phyloP scores from a whole-genome alignment of 1,139 yeast species.

The Candida neerlandica region DNA sequence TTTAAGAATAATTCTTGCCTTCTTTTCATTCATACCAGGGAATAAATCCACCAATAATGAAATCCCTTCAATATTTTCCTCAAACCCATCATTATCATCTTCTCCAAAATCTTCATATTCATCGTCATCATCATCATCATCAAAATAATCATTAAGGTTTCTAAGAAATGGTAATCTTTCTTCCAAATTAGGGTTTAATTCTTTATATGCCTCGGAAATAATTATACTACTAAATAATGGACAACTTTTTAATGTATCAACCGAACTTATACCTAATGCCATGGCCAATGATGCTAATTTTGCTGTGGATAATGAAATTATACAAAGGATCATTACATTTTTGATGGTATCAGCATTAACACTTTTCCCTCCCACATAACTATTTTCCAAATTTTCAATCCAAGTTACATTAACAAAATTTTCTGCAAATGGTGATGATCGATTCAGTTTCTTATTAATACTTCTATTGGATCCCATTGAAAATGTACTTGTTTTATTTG shows the following conservation, averaged over 20 bases:
- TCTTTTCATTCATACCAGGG: constrained; percentile 51
- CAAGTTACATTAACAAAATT: constrained; percentile 55
- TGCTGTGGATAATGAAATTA: constrained; percentile 51
- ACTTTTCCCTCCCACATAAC: constrained; percentile 60
- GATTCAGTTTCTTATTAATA: constrained; percentile 17
- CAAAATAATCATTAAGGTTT: constrained; percentile 15
- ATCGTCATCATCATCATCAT: constrained; percentile 13
- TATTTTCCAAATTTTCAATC: constrained; percentile 58
- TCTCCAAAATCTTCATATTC: constrained; percentile 26
- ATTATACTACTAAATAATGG: constrained; percentile 60
- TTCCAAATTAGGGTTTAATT: constrained; percentile 52
- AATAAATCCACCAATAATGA: constrained; percentile 55
- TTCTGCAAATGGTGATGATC: constrained; percentile 41
- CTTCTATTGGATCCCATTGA: constrained; percentile 17
- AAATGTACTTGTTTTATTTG: constrained; percentile 17
- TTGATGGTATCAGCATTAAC: constrained; percentile 47
- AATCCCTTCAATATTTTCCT: constrained; percentile 41
- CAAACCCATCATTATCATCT: constrained; percentile 14
- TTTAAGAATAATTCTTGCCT: constrained; percentile 49
- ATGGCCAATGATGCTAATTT: constrained; percentile 41
- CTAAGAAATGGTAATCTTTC: constrained; percentile 48
- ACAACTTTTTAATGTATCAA: constrained; percentile 41
- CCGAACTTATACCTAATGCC: constrained; percentile 46
- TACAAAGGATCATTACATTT: constrained; percentile 53
- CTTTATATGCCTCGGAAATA: constrained; percentile 44